Conservation (phyloP, 2,329 filamentous ascomycete genomes). For the Whalleya microplaca region DNA sequence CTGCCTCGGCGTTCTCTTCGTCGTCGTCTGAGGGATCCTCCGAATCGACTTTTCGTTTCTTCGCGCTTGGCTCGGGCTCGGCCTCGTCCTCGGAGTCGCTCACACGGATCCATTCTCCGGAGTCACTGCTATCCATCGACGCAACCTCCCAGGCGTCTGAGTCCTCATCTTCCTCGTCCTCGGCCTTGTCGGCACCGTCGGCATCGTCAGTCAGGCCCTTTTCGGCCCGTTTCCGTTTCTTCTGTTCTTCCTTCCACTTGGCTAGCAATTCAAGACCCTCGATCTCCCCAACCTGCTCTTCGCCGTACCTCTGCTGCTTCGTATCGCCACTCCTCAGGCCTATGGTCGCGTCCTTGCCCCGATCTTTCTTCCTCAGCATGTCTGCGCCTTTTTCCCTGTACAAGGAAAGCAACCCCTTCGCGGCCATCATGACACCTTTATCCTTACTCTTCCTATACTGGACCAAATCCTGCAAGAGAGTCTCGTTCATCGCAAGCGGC, state of each 20-base stretch:
- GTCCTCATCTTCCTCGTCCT: slow-evolving; percentile 61
- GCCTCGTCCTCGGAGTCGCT: slow-evolving; percentile 83
- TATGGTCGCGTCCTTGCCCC: slow-evolving; percentile 89
- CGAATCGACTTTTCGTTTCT: slow-evolving; percentile 62
- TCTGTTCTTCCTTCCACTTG: slow-evolving; percentile 92
- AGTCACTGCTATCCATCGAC: slow-evolving; percentile 66
- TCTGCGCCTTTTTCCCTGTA: slow-evolving; percentile 92
- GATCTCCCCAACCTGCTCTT: slow-evolving; percentile 78
- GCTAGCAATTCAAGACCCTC: slow-evolving; percentile 91
- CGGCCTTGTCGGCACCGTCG: slow-evolving; percentile 63
- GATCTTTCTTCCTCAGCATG: slow-evolving; percentile 84
- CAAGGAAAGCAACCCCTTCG: slow-evolving; percentile 85
- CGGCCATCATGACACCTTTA: slow-evolving; percentile 99
- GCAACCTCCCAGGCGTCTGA: slow-evolving; percentile 65
- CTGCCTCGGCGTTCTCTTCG: slow-evolving; percentile 48
- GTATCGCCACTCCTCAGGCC: slow-evolving; percentile 75
- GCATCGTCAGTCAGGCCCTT: slow-evolving; percentile 67
- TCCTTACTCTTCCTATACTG: slow-evolving; percentile 98
- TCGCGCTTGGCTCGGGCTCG: slow-evolving; percentile 66
- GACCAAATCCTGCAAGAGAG: slow-evolving; percentile 91
- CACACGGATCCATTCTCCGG: slow-evolving; percentile 92
- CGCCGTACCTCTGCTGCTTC: slow-evolving; percentile 79
- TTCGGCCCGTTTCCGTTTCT: slow-evolving; percentile 71
- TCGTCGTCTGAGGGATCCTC: slow-evolving; percentile 43
- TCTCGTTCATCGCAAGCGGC: slow-evolving; percentile 94